phyloP scores from a whole-genome alignment of 352 stramenopile species.

The Globisporangium recalcitrans region DNA sequence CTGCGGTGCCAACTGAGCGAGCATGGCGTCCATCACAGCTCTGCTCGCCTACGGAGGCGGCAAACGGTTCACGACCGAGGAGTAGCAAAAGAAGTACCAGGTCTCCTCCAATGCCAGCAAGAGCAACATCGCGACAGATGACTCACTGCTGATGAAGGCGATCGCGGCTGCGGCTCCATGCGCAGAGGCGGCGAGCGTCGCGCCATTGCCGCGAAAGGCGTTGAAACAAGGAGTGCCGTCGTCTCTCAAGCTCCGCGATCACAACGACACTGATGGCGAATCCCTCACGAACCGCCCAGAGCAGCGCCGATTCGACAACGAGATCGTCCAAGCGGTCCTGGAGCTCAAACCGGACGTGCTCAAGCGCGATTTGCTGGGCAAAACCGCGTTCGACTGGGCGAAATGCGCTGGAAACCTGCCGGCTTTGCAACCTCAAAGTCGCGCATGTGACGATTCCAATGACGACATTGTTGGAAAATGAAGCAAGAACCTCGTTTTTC shows the following conservation, averaged over 20 bases:
- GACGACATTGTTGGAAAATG: not conserved
- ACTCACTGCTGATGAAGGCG: constrained; percentile 74
- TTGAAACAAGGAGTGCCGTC: not conserved
- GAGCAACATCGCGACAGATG: not conserved
- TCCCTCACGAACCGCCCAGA: not conserved
- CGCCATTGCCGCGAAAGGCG: not conserved
- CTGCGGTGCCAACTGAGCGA: too few species aligned
- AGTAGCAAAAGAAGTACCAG: constrained; percentile 8
- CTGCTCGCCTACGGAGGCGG: constrained; percentile 15
- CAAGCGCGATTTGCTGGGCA: constrained; percentile 35
- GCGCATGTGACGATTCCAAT: not conserved
- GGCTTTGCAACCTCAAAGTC: constrained; percentile 25
- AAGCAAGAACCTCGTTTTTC: constrained; percentile 25
- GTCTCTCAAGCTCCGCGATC: not conserved
- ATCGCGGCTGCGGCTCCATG: constrained; percentile 40
- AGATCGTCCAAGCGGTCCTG: constrained; percentile 40
- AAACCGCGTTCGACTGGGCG: constrained; percentile 67
- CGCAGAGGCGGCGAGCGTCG: constrained; percentile 5
- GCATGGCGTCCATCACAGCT: constrained; percentile 8
- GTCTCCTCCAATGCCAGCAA: not conserved
- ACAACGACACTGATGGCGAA: not conserved
- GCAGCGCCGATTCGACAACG: constrained; percentile 37
- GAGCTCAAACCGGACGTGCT: constrained; percentile 35
- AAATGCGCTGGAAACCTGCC: constrained; percentile 35
- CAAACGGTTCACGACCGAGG: not conserved